phyloP scores from a whole-genome alignment of 192 early-diverging fungal genomes.

The Backusella australiensis region DNA sequence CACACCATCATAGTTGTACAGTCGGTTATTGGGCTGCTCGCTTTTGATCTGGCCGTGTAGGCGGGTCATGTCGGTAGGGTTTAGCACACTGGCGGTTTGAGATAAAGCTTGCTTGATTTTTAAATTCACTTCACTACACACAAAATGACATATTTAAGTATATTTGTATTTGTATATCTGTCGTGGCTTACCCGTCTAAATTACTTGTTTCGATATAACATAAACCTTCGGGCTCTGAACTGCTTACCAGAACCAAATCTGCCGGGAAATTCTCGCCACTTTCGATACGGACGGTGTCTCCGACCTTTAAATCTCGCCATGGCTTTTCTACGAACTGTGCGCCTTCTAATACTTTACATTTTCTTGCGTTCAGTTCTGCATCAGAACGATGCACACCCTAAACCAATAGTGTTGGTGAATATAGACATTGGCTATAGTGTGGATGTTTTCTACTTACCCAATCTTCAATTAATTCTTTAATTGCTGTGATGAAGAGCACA shows the following conservation, averaged over 20 bases:
- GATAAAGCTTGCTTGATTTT: conserved; percentile 93
- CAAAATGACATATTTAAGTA: too few species aligned
- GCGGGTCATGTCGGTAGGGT: conserved; percentile 63
- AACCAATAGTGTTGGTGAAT: neutral
- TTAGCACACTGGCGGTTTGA: conserved; percentile 75
- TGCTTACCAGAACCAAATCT: conserved; percentile 87
- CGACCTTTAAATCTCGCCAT: conserved; percentile 83
- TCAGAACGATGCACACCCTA: conserved; percentile 61
- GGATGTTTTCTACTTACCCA: conserved; percentile 37
- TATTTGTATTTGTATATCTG: too few species aligned
- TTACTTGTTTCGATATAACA: conserved; percentile 98
- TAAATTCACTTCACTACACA: conserved; percentile 86
- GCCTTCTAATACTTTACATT: conserved; percentile 58
- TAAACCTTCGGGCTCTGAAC: conserved; percentile 92
- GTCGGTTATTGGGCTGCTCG: conserved; percentile 91
- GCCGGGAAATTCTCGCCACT: conserved; percentile 89
- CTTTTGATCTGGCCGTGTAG: conserved; percentile 81
- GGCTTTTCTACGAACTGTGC: conserved; percentile 70
- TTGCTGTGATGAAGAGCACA: conserved; percentile 84
- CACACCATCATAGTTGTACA: conserved; percentile 95
- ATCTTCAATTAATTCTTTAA: conserved; percentile 96
- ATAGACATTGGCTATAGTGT: neutral
- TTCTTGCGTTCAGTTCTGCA: conserved; percentile 67
- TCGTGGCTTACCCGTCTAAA: conserved; percentile 75
- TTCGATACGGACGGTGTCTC: conserved; percentile 90